Conservation (phyloP, 306 rosid genomes). For the Gastrolobium villosum region DNA sequence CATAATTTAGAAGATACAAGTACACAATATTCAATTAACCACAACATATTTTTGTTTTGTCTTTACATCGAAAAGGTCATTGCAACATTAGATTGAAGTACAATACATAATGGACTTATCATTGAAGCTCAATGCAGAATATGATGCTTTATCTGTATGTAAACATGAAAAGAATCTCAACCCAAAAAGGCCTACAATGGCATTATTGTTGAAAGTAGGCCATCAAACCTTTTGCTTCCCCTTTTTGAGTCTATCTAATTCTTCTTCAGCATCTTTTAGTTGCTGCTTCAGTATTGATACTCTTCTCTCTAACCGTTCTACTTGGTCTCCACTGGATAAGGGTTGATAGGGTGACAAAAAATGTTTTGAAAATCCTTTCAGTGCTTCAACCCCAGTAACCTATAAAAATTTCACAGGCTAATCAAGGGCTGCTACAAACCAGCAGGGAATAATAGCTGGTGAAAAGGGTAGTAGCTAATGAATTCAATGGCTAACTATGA, state of each 20-base stretch:
- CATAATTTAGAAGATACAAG: constrained; percentile 21
- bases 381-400: constrained; percentile 95
- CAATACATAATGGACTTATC: constrained; percentile 40
- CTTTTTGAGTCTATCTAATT: constrained; percentile 67
- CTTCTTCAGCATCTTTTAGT: constrained; percentile 76
- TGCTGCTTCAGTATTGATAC: constrained; percentile 62
- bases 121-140: constrained; percentile 45
- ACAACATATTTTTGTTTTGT: neutral
- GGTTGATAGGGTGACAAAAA: constrained; percentile 75
- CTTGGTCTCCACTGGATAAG: constrained; percentile 49
- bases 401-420: constrained; percentile 44
- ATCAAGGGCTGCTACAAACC: constrained; percentile 31
- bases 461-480: neutral
- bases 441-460: neutral
- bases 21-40: constrained; percentile 47
- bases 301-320: constrained; percentile 73
- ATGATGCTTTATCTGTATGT: constrained; percentile 42
- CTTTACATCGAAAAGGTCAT: constrained; percentile 36
- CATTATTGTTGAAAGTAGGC: constrained; percentile 21
- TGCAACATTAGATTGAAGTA: constrained; percentile 19
- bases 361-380: constrained; percentile 74
- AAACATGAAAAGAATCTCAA: constrained; percentile 48
- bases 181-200: constrained; percentile 3
- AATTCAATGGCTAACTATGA: too few relatives aligned
- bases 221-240: constrained; percentile 64